Base-by-base conservation (phyloP, 2,329 filamentous ascomycete species). In the Colletotrichum tropicale region DNA sequence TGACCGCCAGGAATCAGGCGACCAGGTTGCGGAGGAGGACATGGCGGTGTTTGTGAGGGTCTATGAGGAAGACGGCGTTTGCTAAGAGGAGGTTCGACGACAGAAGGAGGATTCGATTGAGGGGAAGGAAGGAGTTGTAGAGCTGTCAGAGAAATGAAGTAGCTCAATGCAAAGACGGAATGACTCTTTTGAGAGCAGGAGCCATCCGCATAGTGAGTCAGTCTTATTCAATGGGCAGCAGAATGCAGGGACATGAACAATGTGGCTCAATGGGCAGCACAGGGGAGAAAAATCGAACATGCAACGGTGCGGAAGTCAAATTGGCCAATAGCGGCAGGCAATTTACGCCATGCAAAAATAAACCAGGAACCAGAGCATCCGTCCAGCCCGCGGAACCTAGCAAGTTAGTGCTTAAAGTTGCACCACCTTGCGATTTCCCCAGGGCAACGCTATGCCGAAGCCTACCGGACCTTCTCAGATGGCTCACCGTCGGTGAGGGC, bases 1-100 rank as follows among this genome's bases (percentile, higher is more conserved):
- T 71, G 90, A 88, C 79, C 92, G 90, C 95, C 95, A 97, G 58
- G 94, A 94, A 81, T 88, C 87, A 9, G 91, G 93, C 13, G 87
- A 85, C 92, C 92, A 94, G 75, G 71, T 43, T 70, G 65, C 7
- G 55, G 74, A 26, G 28, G 70, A 75, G 8, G 73, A 75, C 73
- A 75, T 76, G 72, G 21, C 43, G 58, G 34, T 61, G 58, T 16
- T 61, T 61, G n/a, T 24, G 58, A 18, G 26, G 58, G 9, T 34
- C 30, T 32, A 3, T 21, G n/a, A 16, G n/a, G n/a, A 21, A 15
- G 30, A 24, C 2, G 34, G 10, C 8, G 13, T 52, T 15, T 8
- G 52, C 18, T 43, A 28, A 6, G 26, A 10, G 10, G 21, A 48
- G 10, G 36, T 21, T 9, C 10, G n/a, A 16, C 13, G 9, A 38